Evolutionary conservation across 148 eudicot species (phyloP).

Genomic region (Rhododendron williamsianum): DNA sequence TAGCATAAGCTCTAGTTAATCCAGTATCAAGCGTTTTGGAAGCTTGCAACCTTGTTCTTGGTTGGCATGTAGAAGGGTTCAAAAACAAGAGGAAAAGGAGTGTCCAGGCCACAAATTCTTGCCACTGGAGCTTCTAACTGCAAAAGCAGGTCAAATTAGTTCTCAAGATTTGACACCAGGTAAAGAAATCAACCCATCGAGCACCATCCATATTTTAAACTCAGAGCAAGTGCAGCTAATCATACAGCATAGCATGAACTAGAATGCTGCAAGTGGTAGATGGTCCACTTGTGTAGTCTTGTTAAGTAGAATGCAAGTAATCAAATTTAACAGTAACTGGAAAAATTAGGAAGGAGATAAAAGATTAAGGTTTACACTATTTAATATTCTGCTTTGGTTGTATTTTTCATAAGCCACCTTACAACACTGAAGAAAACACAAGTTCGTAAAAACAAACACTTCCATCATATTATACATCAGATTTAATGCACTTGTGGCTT

Average conservation of each 20-base stretch:
- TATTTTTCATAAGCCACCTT: background rate
- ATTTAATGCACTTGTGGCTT: background rate
- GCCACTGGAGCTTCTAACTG: slow-evolving; percentile 98
- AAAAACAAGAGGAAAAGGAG: slow-evolving; percentile 94
- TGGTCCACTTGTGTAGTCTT: background rate
- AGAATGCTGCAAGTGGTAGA: background rate
- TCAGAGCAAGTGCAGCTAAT: background rate
- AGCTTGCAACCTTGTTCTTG: slow-evolving; percentile 62
- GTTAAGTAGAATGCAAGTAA: background rate
- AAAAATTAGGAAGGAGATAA: background rate
- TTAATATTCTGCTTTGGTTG: background rate
- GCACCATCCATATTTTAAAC: background rate
- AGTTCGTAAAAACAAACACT: background rate
- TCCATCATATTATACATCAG: background rate
- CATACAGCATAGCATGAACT: background rate
- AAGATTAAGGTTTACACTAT: background rate
- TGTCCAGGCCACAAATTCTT: slow-evolving; percentile 85
- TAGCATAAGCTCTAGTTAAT: background rate
- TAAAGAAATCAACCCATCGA: background rate
- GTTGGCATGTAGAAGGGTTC: slow-evolving; percentile 94
- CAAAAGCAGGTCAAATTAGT: slow-evolving; percentile 10
- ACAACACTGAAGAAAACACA: background rate
- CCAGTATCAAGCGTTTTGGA: background rate
- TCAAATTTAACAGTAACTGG: no score
- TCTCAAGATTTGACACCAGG: background rate